Evolutionary conservation across 495 filamentous ascomycete genomes (phyloP).

Genomic region (Tuber calosporum): DNA sequence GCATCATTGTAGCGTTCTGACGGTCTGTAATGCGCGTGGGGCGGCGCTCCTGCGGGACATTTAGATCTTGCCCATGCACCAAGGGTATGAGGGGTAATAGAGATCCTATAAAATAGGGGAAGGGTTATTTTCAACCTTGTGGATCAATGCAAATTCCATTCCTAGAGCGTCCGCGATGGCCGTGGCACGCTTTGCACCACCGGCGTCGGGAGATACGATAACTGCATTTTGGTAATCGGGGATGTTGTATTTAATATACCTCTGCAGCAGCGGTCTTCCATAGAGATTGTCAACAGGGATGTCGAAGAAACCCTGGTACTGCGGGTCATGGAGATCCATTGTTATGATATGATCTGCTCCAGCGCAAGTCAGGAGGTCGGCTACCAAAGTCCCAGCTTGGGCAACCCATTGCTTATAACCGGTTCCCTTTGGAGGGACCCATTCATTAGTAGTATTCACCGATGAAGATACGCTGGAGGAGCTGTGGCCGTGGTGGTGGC

Average conservation of each 20-base stretch:
- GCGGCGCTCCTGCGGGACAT: slow-evolving; percentile 68
- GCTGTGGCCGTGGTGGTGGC: slow-evolving; percentile 23
- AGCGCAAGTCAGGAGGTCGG: slow-evolving; percentile 88
- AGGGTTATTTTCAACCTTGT: slow-evolving; percentile 60
- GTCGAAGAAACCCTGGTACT: slow-evolving; percentile 98
- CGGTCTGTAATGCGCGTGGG: slow-evolving; percentile 88
- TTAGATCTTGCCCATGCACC: slow-evolving; percentile 18
- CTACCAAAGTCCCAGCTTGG: slow-evolving; percentile 90
- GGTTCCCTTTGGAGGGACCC: slow-evolving; percentile 50
- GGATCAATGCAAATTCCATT: slow-evolving; percentile 91
- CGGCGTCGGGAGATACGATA: slow-evolving; percentile 92
- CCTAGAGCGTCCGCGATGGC: slow-evolving; percentile 89
- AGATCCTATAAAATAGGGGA: slow-evolving; percentile 37
- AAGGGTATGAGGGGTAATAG: slow-evolving; percentile 9
- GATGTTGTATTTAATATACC: slow-evolving; percentile 82
- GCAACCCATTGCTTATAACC: slow-evolving; percentile 99
- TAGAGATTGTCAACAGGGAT: slow-evolving; percentile 97
- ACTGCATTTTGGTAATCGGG: slow-evolving; percentile 80
- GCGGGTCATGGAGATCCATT: slow-evolving; percentile 94
- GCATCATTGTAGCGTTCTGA: slow-evolving; percentile 97
- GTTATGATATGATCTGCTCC: slow-evolving; percentile 96
- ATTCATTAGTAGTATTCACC: slow-evolving; percentile 39
- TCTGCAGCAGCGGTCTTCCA: slow-evolving; percentile 75
- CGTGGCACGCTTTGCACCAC: slow-evolving; percentile 93
- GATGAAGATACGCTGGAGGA: slow-evolving; percentile 29